phyloP scores from a whole-genome alignment of 306 rosid species.

The Castanea crenata region DNA sequence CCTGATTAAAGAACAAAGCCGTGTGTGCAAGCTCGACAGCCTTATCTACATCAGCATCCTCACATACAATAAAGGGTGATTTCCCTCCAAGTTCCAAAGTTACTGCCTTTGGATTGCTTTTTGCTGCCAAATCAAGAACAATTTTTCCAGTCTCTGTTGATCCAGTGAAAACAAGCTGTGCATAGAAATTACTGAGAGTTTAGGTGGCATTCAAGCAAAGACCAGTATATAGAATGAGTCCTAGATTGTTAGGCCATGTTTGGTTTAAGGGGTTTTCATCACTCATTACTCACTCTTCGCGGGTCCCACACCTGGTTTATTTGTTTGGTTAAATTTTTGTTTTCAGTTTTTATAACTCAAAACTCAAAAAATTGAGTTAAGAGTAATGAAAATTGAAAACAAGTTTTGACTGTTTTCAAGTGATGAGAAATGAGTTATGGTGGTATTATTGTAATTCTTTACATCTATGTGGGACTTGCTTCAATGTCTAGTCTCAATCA shows the following conservation, averaged over 20 bases:
- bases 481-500: too few relatives aligned
- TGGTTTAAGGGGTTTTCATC: too few relatives aligned
- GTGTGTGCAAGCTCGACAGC: constrained; percentile 88
- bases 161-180: constrained; percentile 92
- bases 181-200: constrained; percentile 15
- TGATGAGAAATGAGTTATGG: too few relatives aligned
- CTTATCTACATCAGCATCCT: constrained; percentile 83
- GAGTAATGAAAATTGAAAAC: too few relatives aligned
- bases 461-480: too few relatives aligned
- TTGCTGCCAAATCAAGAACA: constrained; percentile 69
- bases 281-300: too few relatives aligned
- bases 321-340: too few relatives aligned
- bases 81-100: constrained; percentile 95
- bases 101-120: constrained; percentile 82
- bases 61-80: constrained; percentile 89
- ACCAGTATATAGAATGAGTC: not conserved
- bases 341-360: too few relatives aligned
- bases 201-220: not conserved
- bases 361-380: too few relatives aligned
- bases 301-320: too few relatives aligned
- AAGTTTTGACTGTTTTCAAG: too few relatives aligned
- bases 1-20: constrained; percentile 90
- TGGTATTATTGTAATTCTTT: too few relatives aligned
- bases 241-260: not conserved
- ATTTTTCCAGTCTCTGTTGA: constrained; percentile 82